phyloP scores from a whole-genome alignment of 179 eudicot species.

The Pouteria campechiana region DNA sequence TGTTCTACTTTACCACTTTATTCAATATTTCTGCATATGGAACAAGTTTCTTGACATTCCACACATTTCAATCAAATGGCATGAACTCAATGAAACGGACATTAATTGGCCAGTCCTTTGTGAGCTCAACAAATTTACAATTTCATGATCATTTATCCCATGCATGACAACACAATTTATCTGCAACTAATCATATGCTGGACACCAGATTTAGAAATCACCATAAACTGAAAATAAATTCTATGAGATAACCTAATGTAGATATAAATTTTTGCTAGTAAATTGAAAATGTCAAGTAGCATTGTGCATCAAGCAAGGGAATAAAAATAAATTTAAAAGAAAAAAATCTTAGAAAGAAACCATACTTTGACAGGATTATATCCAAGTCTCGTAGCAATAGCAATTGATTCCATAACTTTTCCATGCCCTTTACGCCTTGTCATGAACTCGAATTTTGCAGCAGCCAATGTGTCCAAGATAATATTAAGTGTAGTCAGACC shows the following conservation, averaged over 20 bases:
- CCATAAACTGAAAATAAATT: too few relatives aligned
- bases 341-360: neutral
- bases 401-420: conserved; percentile 70
- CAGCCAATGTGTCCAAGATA: conserved; percentile 74
- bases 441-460: conserved; percentile 84
- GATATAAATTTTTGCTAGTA: too few relatives aligned
- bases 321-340: too few relatives aligned
- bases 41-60: conserved; percentile 94
- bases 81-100: conserved; percentile 95
- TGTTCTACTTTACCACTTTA: conserved; percentile 62
- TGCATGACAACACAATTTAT: conserved; percentile 97
- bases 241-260: too few relatives aligned
- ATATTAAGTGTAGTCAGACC: conserved; percentile 69
- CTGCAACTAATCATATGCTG: conserved; percentile 16
- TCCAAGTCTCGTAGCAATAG: conserved; percentile 60
- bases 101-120: conserved; percentile 75
- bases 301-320: too few relatives aligned
- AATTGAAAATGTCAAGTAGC: too few relatives aligned
- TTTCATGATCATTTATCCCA: conserved; percentile 92
- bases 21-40: conserved; percentile 74
- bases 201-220: too few relatives aligned
- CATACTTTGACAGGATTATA: conserved; percentile 85
- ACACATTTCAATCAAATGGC: conserved; percentile 98
- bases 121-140: conserved; percentile 89
- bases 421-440: conserved; percentile 86